Percentiles rank a stretch among this genome's conserved stretches.
These are phyloP conservation scores for Grosmannia huntii DNA, from an alignment of 2,329 filamentous ascomycete genomes.

Conservation along the genomic window DNA sequence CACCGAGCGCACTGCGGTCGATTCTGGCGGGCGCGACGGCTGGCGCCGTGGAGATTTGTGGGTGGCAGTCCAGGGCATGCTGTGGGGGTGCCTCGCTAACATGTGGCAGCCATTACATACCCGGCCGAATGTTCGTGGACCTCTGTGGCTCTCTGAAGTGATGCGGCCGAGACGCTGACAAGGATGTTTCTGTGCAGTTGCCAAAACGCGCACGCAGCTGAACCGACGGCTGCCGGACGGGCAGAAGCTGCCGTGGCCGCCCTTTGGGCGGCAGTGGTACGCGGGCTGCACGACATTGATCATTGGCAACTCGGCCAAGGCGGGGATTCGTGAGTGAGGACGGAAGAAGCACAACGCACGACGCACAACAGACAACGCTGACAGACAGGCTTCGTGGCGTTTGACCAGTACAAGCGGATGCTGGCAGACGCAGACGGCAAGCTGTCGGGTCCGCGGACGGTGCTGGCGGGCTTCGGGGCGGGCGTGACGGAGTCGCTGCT, in stretches of 20 bases:
- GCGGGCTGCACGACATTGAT: slow-evolving; percentile 95
- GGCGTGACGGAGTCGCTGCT: slow-evolving; percentile 88
- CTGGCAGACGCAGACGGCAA: slow-evolving; percentile 76
- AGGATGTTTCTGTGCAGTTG: slow-evolving; percentile 41
- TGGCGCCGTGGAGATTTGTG: slow-evolving; percentile 87
- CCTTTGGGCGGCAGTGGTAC: slow-evolving; percentile 92
- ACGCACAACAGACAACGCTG: not conserved
- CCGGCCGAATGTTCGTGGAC: slow-evolving; percentile 68
- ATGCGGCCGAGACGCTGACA: not conserved
- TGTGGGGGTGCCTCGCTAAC: slow-evolving; percentile 14
- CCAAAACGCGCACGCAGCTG: slow-evolving; percentile 88
- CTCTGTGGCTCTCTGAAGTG: not conserved
- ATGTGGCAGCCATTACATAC: slow-evolving; percentile 61
- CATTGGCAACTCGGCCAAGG: slow-evolving; percentile 92
- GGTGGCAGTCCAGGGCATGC: not conserved
- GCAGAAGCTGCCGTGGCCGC: slow-evolving; percentile 87
- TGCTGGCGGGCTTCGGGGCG: slow-evolving; percentile 86
- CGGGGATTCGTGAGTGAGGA: slow-evolving; percentile 67
- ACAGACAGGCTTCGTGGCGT: slow-evolving; percentile 69
- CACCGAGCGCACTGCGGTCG: slow-evolving; percentile 71
- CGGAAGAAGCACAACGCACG: no score
- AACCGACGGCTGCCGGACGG: slow-evolving; percentile 71
- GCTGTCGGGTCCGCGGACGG: slow-evolving; percentile 79
- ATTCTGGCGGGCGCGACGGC: slow-evolving; percentile 89
- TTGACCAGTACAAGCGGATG: slow-evolving; percentile 82